Base-by-base conservation (phyloP, 139 green algal genomes). In the Coelastrella sp. region DNA sequence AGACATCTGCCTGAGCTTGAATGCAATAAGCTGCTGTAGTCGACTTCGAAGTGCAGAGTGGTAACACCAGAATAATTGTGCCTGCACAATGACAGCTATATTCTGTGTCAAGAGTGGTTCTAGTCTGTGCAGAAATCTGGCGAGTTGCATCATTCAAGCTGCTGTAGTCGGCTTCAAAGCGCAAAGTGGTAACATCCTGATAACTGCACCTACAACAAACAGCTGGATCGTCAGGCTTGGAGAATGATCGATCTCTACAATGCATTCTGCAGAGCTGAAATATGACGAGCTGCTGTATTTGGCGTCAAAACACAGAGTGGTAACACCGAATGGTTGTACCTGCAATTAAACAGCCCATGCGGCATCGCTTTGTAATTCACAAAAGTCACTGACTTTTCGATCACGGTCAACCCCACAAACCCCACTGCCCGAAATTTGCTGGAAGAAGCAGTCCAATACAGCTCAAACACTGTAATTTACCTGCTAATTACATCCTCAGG, bases 81-180 rank as follows among this genome's bases (percentile, higher is more conserved):
- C 75, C 92, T 91, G 86, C 80, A 86, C 32, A 13, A 6, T 6
- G 22, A 80, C n/a, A n/a, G n/a, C n/a, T n/a, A n/a, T n/a, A n/a
- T n/a, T n/a, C n/a, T n/a, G n/a, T n/a, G n/a, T n/a, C n/a, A n/a
- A n/a, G n/a, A n/a, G n/a, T n/a, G n/a, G n/a, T n/a, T n/a, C n/a
- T n/a, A n/a, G n/a, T n/a, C n/a, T n/a, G n/a, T n/a, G n/a, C n/a
- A n/a, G n/a, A n/a, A n/a, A n/a, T n/a, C n/a, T n/a, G n/a, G n/a
- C n/a, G n/a, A n/a, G n/a, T n/a, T n/a, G 7, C 98, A 60, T 5
- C n/a, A 81, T 19, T 99, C 64, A 99, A 57, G 47, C 97, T 96
- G 88, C 93, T n/a, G 47, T 91, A 92, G 90, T 97, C 94, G 6
- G 96, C 94, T 58, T 95, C 93, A 90, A 94, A 94, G n/a, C 87